phyloP scores from a whole-genome alignment of 148 eudicot species.

The Beta vulgaris region DNA sequence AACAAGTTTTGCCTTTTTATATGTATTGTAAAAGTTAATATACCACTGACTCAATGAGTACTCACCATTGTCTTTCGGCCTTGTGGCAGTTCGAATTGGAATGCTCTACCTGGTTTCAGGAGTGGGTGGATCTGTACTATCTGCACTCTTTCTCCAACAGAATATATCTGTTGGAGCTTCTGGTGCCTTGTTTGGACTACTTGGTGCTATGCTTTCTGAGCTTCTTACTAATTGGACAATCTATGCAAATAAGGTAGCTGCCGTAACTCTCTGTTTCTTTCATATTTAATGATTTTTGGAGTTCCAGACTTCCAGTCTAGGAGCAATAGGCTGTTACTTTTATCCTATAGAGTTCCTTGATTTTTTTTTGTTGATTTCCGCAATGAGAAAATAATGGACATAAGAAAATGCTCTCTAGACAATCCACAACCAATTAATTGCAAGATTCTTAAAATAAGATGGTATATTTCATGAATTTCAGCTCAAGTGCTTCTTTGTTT shows the following conservation, averaged over 20 bases:
- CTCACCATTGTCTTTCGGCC: neutral
- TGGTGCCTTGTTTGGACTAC: slow-evolving; percentile 90
- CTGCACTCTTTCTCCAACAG: slow-evolving; percentile 60
- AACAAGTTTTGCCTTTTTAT: neutral
- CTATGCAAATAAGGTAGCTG: slow-evolving; percentile 78
- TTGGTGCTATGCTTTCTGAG: slow-evolving; percentile 92
- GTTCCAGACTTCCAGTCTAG: neutral
- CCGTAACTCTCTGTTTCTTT: neutral
- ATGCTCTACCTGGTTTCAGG: slow-evolving; percentile 67
- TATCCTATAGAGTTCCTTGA: neutral
- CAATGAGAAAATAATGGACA: neutral
- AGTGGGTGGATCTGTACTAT: slow-evolving; percentile 77
- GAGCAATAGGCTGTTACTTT: neutral
- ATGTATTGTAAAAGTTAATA: neutral
- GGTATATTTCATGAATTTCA: neutral
- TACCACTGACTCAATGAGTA: neutral
- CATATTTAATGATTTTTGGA: too few relatives aligned
- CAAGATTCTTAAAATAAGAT: neutral
- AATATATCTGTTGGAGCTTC: slow-evolving; percentile 90
- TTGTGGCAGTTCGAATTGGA: slow-evolving; percentile 71
- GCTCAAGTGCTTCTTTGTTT: neutral
- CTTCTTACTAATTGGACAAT: slow-evolving; percentile 86
- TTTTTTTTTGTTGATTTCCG: neutral
- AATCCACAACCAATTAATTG: neutral
- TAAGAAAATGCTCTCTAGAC: neutral